Evolutionary conservation across 805 yeast genomes (phyloP), one percentile per base, ranked within the genome.

Genomic region (Ogataea nitratoaversa): DNA sequence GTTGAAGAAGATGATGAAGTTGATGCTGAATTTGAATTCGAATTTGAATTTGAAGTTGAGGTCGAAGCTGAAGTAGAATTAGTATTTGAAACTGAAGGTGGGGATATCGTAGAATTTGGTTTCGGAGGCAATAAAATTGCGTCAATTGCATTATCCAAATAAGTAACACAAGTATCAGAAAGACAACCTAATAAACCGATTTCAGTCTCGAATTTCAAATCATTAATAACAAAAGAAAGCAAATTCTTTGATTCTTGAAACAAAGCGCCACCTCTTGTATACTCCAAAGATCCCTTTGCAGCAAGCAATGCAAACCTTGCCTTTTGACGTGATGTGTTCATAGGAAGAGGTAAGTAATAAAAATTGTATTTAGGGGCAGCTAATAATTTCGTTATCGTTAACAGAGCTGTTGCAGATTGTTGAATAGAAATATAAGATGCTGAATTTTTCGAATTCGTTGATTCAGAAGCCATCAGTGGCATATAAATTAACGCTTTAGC

Each of bases 241-340:
- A 84, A 63, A 25, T 62, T 69, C 48, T 78, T 82, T 55, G 82
- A 78, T 37, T 81, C 88, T 54, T 78, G 84, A 55, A 82, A 79
- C 40, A 88, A 62, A 1, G 91, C 80, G 0, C 96, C 95, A 29
- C 89, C 88, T 56, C 86, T 78, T 2, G 86, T 79, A 56, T 85
- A 87, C 47, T 88, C 96, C 41, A 89, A 66, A 0, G 88, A 77
- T 13, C 95, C 89, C 47, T 78, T 77, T 0, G 89, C 87, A 20
- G 82, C 83, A 34, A 83, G 52, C 23, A 84, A 64, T 0, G 84
- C 70, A 47, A 81, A 71, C 35, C 88, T 65, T 2, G 85, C 78
- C 51, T 75, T 78, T 44, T 81, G 78, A 44, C 88, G 60, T 0
- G 84, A 67, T 8, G 77, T 61, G 47, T 81, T 82, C 34, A 81